Base-by-base conservation (phyloP, 225 moss, liverwort and hornwort species). In the Bryum argenteum region DNA sequence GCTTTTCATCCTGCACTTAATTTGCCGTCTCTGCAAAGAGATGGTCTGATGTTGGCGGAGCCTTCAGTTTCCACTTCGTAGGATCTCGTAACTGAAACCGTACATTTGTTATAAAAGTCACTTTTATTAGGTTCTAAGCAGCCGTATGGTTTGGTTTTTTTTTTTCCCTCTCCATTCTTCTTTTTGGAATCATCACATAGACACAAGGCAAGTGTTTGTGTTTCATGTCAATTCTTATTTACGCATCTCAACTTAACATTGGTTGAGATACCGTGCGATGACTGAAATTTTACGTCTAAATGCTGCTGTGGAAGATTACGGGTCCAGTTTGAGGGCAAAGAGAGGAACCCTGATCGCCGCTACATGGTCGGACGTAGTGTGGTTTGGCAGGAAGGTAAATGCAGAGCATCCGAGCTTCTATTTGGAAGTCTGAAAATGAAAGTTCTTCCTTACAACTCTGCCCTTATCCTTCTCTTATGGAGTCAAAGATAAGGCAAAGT, bases 281-380 rank as follows among this genome's bases (percentile, higher is more conserved):
- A 96, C 93, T 96, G 86, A 93, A 33, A 88, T 86, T 77, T 89
- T 97, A 90, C 85, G 87, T 94, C 89, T 87, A 92, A 94, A 92
- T 94, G 92, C 87, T 98, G 91, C 87, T 98, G 92, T 98, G 91
- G 94, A 98, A 94, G 94, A 94, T 92, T 75, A 82, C 92, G 91
- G 89, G 97, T 94, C 92, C 88, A 91, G 85, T 91, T 87, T 94
- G 91, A 98, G 94, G 92, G 98, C 98, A 91, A 82, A 92, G 89
- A 91, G 89, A 92, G 91, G 85, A 88, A 84, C 90, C 86, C 79
- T 91, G 85, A 89, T 89, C 83, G 94, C 89, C 81, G 89, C 94
- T 93, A 83, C 90, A 90, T 89, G 90, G 84, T 87, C 84, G 91
- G 86, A 88, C 89, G 77, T 93, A 93, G 93, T 91, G 79, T 83